A percentile compares a stretch with the other conserved stretches of the same genome.
Evolutionary conservation across 1,284 basidiomycete genomes (phyloP).

Genomic region (Austroboletus olivaceoglutinosus): DNA sequence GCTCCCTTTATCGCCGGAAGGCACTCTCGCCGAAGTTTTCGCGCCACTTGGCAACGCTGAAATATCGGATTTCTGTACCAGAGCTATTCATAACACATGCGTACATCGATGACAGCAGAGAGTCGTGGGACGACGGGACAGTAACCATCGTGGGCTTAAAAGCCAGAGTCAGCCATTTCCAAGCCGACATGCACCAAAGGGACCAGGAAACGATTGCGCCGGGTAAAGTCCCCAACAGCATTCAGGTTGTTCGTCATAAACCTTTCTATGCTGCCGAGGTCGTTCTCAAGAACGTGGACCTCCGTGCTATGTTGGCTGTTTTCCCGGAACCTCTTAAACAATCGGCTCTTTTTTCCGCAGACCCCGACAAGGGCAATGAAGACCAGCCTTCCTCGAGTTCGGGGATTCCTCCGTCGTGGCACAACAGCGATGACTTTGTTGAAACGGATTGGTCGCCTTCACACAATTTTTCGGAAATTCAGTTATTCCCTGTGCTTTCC

Average conservation of each 20-base stretch:
- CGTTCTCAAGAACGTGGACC: conserved; percentile 73
- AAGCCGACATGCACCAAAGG: conserved; percentile 91
- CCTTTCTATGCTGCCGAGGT: conserved; percentile 93
- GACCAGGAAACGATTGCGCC: conserved; percentile 73
- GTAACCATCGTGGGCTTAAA: conserved; percentile 85
- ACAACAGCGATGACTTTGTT: conserved; percentile 81
- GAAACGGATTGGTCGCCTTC: conserved; percentile 70
- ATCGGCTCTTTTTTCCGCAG: conserved; percentile 45
- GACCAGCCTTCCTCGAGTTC: conserved; percentile 19
- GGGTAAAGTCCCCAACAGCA: conserved; percentile 45
- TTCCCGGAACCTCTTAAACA: conserved; percentile 73
- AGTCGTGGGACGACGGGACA: conserved; percentile 77
- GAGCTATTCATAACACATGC: conserved; percentile 85
- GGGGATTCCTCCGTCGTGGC: conserved; percentile 56
- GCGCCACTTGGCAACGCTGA: conserved; percentile 86
- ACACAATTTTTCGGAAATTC: conserved; percentile 56
- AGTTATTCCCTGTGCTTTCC: conserved; percentile 69
- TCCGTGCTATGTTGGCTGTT: conserved; percentile 77
- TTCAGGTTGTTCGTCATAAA: conserved; percentile 71
- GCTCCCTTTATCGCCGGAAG: conserved; percentile 74
- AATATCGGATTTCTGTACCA: conserved; percentile 82
- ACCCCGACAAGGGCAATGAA: conserved; percentile 28
- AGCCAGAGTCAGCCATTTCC: conserved; percentile 76
- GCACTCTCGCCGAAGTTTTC: conserved; percentile 87
- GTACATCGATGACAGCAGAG: conserved; percentile 78